Evolutionary conservation across 2,329 filamentous ascomycete species (phyloP), one percentile per base, ranked within the genome.

Genomic region (Stachybotrys chartarum): DNA sequence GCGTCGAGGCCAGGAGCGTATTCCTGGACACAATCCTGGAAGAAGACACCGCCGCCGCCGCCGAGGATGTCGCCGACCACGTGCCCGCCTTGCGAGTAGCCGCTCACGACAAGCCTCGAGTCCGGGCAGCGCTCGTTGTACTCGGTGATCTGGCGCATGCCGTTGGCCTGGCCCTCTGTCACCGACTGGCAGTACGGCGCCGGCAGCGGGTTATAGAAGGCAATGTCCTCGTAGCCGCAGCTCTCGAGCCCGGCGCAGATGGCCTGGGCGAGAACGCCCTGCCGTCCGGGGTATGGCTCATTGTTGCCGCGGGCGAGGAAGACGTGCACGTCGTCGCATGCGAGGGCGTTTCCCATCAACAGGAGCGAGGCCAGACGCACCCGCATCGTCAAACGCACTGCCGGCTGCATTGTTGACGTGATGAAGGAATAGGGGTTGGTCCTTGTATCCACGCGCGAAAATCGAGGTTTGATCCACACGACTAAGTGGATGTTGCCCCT

Each of bases 71-170:
- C 72, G 18, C 48, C 70, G 65, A 71, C 58, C 12, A 76, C 65
- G 2, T 74, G 71, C 2, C 64, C 68, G 50, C 73, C 74, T 56
- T 76, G 70, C 2, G 70, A 73, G 58, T 73, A 76, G 0, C 74
- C 74, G 56, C 69, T 71, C 32, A 76, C 53, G 7, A 76, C 71
- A 12, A 77, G 66, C 57, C 69, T 72, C 24, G 71, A 57, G 44
- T 72, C 58, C 16, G 74, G 73, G 55, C 73, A 77, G 16, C 64
- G 63, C 59, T 68, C 61, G 59, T 68, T 68, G 60, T 76, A 76
- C 0, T 66, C 68, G 7, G 64, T 66, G 57, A 77, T 72, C 60
- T 76, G 71, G 14, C 56, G 52, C 31, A 68, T 57, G 5, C 72
- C 72, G 51, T 70, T 70, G 45, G 57, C 59, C 8, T 64, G 64